These are phyloP conservation scores for Schoenoplectus tabernaemontani DNA, from an alignment of 202 grass and related monocot genomes.

Conservation along the genomic window DNA sequence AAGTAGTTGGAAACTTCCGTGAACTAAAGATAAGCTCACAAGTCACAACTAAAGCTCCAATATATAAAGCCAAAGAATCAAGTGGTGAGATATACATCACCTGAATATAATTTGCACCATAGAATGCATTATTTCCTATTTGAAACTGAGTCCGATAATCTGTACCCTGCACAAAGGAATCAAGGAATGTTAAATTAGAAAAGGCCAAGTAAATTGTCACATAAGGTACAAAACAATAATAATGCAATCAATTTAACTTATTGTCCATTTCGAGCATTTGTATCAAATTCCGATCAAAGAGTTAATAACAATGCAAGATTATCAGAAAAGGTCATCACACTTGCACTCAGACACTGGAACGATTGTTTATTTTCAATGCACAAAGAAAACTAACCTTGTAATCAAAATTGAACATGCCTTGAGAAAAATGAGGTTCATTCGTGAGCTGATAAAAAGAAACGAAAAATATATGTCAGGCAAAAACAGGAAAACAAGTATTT, in stretches of 20 bases:
- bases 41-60: background rate
- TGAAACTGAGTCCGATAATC: conserved; percentile 90
- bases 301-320: background rate
- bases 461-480: conserved; percentile 15
- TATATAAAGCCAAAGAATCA: background rate
- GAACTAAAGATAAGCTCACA: background rate
- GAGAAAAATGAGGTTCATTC: conserved; percentile 88
- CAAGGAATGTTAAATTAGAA: background rate
- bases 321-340: background rate
- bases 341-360: background rate
- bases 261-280: background rate
- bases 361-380: conserved; percentile 1
- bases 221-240: conserved; percentile 17
- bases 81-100: conserved; percentile 25
- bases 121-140: conserved; percentile 97
- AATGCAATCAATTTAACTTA: background rate
- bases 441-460: conserved; percentile 60
- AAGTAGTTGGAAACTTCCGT: background rate
- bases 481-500: background rate
- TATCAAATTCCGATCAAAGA: background rate
- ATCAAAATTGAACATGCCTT: conserved; percentile 99
- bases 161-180: conserved; percentile 46
- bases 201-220: background rate
- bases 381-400: conserved; percentile 61
- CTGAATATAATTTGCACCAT: conserved; percentile 99